Conservation (phyloP, 106 monocot genomes). For the Xerophyta viscosa region DNA sequence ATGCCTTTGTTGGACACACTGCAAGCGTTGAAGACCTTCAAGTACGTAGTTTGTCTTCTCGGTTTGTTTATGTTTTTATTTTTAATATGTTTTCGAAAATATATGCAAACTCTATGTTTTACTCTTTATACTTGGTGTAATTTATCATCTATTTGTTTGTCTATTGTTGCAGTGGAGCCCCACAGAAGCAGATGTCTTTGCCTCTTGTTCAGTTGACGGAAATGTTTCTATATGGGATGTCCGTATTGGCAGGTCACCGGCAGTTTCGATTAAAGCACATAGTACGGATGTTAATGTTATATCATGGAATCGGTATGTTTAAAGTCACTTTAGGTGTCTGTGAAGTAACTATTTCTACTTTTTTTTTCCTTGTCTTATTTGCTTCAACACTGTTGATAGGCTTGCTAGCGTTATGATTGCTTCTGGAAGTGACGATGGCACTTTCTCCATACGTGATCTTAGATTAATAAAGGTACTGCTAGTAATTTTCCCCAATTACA, state of each 20-base stretch:
- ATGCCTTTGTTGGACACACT: conserved; percentile 77
- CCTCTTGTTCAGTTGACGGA: conserved; percentile 90
- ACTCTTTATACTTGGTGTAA: no score
- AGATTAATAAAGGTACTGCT: conserved; percentile 71
- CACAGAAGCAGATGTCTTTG: conserved; percentile 92
- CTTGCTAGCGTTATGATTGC: conserved; percentile 93
- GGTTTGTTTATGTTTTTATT: no score
- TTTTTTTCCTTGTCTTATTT: background rate
- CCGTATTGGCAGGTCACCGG: conserved; percentile 69
- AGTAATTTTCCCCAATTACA: background rate
- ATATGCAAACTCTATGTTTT: no score
- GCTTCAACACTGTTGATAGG: conserved; percentile 21
- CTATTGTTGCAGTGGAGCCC: conserved; percentile 80
- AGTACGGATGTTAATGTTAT: conserved; percentile 91
- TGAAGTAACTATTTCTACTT: no score
- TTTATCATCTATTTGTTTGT: background rate
- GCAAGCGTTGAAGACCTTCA: conserved; percentile 97
- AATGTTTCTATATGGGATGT: conserved; percentile 86
- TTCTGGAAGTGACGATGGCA: conserved; percentile 94
- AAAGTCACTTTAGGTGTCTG: background rate
- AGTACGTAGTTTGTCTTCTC: conserved; percentile 21
- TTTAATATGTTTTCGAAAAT: no score
- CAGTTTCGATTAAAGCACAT: conserved; percentile 78
- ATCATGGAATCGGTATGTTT: conserved; percentile 91
- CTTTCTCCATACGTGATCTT: conserved; percentile 86